phyloP scores from a whole-genome alignment of 345 rosid genomes.

The Zanthoxylum bungeanum region DNA sequence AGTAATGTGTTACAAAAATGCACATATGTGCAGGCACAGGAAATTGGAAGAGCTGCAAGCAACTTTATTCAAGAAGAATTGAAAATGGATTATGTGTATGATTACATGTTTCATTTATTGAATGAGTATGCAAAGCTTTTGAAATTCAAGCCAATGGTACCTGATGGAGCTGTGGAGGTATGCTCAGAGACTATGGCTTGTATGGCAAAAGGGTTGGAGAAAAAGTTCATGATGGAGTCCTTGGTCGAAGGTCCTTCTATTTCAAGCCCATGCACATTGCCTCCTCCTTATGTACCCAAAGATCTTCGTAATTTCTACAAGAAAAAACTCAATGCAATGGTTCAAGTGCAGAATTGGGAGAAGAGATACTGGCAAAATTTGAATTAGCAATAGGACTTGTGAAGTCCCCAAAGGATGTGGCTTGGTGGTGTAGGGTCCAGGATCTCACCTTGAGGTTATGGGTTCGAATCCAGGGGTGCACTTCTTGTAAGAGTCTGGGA shows the following conservation, averaged over 20 bases:
- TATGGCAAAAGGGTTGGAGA: conserved; percentile 33
- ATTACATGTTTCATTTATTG: conserved; percentile 73
- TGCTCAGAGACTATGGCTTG: conserved; percentile 64
- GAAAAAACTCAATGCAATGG: conserved; percentile 33
- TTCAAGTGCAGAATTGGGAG: conserved; percentile 66
- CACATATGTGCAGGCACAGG: conserved; percentile 43
- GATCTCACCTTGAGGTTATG: too few relatives aligned
- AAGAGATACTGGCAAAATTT: conserved; percentile 37
- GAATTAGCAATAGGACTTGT: conserved; percentile 1
- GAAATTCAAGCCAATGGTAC: conserved; percentile 42
- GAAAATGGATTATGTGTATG: conserved; percentile 66
- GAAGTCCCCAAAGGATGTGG: too few relatives aligned
- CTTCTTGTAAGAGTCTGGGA: too few relatives aligned
- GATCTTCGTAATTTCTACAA: conserved; percentile 26
- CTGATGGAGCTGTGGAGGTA: conserved; percentile 46
- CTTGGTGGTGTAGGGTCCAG: too few relatives aligned
- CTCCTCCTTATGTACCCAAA: conserved; percentile 48
- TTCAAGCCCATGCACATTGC: conserved; percentile 50
- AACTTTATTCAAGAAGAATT: conserved; percentile 49
- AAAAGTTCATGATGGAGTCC: conserved; percentile 53
- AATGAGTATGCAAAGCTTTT: conserved; percentile 67
- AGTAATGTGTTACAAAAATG: not conserved
- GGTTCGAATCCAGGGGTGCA: too few relatives aligned
- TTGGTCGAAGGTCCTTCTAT: conserved; percentile 42
- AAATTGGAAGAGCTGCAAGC: conserved; percentile 59